These are phyloP conservation scores for Aspergillus sp. DNA, from an alignment of 2,329 filamentous ascomycete genomes.

Conservation along the genomic window DNA sequence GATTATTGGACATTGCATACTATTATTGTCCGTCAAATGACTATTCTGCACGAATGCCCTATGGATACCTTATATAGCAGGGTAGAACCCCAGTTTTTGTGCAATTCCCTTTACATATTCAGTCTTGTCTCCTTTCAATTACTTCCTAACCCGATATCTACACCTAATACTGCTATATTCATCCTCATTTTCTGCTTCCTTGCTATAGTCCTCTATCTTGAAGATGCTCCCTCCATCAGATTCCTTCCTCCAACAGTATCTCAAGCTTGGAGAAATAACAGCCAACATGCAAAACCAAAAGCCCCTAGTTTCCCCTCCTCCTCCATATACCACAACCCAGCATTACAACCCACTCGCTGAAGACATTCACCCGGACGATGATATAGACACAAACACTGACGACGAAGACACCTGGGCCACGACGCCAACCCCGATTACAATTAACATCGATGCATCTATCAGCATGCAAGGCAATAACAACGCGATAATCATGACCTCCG, in stretches of 20 bases:
- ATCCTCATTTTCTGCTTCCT: background rate
- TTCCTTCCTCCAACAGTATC: constrained; percentile 19
- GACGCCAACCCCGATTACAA: constrained; percentile 17
- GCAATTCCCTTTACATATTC: background rate
- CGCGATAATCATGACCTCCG: constrained; percentile 20
- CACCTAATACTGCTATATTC: background rate
- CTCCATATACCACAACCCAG: constrained; percentile 16
- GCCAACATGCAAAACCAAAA: constrained; percentile 11
- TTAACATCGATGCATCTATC: constrained; percentile 32
- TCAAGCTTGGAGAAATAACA: constrained; percentile 20
- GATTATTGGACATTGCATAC: background rate
- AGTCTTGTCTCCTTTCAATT: background rate
- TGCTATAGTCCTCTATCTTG: background rate
- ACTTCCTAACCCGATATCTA: background rate
- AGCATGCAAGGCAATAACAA: constrained; percentile 28
- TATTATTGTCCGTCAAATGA: constrained; percentile 1
- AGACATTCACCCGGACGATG: constrained; percentile 5
- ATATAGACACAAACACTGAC: constrained; percentile 1
- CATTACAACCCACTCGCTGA: constrained; percentile 1
- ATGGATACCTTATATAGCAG: background rate
- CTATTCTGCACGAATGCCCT: background rate
- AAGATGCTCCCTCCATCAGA: constrained; percentile 26
- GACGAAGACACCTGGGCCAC: constrained; percentile 7
- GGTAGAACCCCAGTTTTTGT: background rate
- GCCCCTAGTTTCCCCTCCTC: constrained; percentile 10